Evolutionary conservation across 2,329 filamentous ascomycete species (phyloP).

Genomic region (Alternaria hordeiaustralica): DNA sequence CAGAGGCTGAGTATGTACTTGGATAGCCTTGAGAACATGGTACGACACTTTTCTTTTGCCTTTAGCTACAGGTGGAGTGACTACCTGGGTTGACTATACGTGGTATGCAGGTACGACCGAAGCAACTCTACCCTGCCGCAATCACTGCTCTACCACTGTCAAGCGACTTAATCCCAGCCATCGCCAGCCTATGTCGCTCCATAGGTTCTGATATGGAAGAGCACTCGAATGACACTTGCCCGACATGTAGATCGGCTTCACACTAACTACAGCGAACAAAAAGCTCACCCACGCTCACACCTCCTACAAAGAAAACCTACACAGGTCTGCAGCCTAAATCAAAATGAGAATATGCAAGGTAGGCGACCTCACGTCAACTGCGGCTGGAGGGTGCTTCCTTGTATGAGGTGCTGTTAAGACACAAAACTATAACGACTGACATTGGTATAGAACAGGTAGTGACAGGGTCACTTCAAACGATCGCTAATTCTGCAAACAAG

Average conservation of each 20-base stretch:
- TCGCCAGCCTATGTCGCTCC: background rate
- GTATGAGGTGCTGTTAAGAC: background rate
- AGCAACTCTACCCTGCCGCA: background rate
- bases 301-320: background rate
- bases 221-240: background rate
- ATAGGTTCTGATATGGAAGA: background rate
- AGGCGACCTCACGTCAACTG: background rate
- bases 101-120: background rate
- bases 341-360: rapidly evolving
- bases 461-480: background rate
- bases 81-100: background rate
- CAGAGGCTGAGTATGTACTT: background rate
- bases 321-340: background rate
- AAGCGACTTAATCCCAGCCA: rapidly evolving
- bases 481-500: background rate
- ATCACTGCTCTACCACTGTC: background rate
- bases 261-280: background rate
- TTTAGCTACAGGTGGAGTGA: background rate
- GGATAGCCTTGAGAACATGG: background rate
- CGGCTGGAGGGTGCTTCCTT: rapidly evolving
- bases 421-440: background rate
- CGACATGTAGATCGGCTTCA: background rate
- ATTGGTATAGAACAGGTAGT: background rate
- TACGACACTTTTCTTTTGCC: background rate
- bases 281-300: background rate